These are phyloP conservation scores for Lipomyces yamadae DNA, from an alignment of 805 yeast genomes.

Conservation along the genomic window DNA sequence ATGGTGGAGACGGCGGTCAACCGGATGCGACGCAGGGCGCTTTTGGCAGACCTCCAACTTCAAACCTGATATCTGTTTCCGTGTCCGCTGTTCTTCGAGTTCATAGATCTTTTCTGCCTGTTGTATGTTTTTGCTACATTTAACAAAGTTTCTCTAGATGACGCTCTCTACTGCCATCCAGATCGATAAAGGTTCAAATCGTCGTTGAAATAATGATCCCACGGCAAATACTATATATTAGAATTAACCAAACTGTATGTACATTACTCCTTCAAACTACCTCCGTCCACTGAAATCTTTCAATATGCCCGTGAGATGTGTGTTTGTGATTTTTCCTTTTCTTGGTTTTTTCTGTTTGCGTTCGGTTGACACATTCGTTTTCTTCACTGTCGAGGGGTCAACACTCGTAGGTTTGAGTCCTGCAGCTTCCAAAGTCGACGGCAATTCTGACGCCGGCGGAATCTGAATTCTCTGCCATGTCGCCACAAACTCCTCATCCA, in stretches of 20 bases:
- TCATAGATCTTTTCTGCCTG: too few species aligned
- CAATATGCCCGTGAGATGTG: constrained; percentile 94
- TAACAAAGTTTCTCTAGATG: too few species aligned
- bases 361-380: constrained; percentile 58
- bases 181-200: too few species aligned
- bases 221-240: too few species aligned
- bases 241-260: neutral
- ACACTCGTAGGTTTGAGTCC: constrained; percentile 97
- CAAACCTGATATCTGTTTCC: too few species aligned
- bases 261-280: neutral
- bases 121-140: too few species aligned
- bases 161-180: too few species aligned
- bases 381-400: constrained; percentile 92
- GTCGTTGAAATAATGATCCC: too few species aligned
- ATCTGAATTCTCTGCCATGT: constrained; percentile 81
- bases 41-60: too few species aligned
- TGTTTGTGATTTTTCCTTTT: constrained; percentile 90
- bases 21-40: too few species aligned
- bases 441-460: constrained; percentile 82
- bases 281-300: constrained; percentile 60
- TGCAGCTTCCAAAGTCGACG: constrained; percentile 73
- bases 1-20: too few species aligned
- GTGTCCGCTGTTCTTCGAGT: too few species aligned
- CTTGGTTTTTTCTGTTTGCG: constrained; percentile 90
- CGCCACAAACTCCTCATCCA: constrained; percentile 79